Base-by-base conservation (phyloP, 2,329 filamentous ascomycete genomes). In the Lecanosticta acicola region DNA sequence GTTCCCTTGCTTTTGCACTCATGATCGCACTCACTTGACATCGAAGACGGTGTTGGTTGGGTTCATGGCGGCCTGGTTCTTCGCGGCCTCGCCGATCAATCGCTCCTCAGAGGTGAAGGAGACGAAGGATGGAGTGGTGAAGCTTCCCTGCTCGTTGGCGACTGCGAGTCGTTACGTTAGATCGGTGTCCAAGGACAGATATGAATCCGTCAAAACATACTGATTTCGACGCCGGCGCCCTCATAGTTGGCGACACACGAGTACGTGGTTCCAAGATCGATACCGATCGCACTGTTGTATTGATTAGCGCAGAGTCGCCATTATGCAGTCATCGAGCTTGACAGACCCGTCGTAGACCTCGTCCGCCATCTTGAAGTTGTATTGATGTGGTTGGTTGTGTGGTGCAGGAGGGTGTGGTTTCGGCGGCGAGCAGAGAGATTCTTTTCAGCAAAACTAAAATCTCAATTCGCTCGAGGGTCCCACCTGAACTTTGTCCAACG, bases 51-150 rank as follows among this genome's bases (percentile, higher is more conserved):
- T 98, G 80, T 97, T 97, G 70, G 74, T 74, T 56, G 93, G 93
- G 87, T 98, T 98, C 88, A 97, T 95, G 67, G 93, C 91, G 69
- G 91, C 93, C 83, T 96, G 90, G 81, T 98, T 98, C 87, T 97
- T 98, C 69, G 93, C 93, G 53, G 93, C 91, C 81, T 97, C 93
- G 79, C 93, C 93, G 68, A 97, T 97, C 76, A 98, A 78, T 74
- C 93, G 90, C 81, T 98, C 93, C 79, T 95, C 88, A 66, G 91
- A 84, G 70, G 89, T 96, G 83, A 98, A 98, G 65, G 88, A 94
- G 70, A 98, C 93, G 80, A 96, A 98, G 48, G 93, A 97, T 61
- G 93, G 93, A 57, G 93, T 97, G 69, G 93, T 97, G 78, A 95
- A 95, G 77, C 83, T 90, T 81, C 91, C 91, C 84, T 97, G 91